A percentile compares a stretch with the other conserved stretches of the same genome.
These are phyloP conservation scores for Plasmodium cynomolgi DNA, from an alignment of 169 alveolate genomes.

Conservation along the genomic window DNA sequence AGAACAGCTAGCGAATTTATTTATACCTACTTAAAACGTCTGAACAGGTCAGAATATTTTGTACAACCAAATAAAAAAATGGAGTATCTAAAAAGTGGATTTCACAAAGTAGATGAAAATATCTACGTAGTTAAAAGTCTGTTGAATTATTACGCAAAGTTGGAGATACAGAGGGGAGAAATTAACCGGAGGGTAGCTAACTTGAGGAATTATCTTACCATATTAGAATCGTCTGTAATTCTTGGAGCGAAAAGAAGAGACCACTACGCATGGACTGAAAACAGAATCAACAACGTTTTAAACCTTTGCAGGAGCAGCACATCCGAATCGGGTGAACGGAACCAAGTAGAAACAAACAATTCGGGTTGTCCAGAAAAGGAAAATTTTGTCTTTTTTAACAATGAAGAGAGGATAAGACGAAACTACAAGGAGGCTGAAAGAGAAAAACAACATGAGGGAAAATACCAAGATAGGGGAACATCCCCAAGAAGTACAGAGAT, in stretches of 20 bases:
- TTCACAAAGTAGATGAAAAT: constrained; percentile 35
- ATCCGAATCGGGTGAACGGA: not conserved
- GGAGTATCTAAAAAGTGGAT: constrained; percentile 19
- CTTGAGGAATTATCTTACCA: not conserved
- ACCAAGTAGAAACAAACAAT: not conserved
- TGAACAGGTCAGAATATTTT: not conserved
- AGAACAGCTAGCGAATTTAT: constrained; percentile 10
- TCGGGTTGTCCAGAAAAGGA: not conserved
- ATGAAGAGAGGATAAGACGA: not conserved
- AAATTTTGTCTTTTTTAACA: not conserved
- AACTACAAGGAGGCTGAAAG: not conserved
- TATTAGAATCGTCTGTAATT: constrained; percentile 15
- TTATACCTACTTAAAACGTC: constrained; percentile 20
- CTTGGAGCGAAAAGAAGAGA: not conserved
- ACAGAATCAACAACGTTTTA: constrained; percentile 17
- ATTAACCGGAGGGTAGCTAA: not conserved
- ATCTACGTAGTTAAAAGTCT: constrained; percentile 8
- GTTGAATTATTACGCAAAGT: constrained; percentile 17
- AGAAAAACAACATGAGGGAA: not conserved
- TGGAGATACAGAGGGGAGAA: not conserved
- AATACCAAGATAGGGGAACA: not conserved
- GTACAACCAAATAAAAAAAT: not conserved
- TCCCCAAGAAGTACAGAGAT: not conserved
- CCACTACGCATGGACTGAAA: not conserved
- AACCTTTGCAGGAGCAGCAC: not conserved